Base-by-base conservation (phyloP, 768 basidiomycete species). In the Hydnum rufescens region DNA sequence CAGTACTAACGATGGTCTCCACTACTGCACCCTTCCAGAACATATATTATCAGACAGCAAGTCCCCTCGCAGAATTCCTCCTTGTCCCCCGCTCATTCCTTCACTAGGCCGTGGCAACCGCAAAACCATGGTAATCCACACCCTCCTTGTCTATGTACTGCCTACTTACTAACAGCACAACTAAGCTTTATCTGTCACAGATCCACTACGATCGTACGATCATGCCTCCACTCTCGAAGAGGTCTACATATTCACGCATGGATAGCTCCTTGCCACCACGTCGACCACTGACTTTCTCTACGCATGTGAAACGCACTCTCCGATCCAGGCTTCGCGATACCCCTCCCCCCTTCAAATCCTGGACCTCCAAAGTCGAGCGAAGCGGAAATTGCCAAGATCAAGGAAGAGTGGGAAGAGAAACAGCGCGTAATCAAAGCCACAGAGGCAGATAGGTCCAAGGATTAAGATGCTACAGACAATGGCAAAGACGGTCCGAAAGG, bases 221-320 rank as follows among this genome's bases (percentile, higher is more conserved):
- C n/a, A n/a, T n/a, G n/a, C n/a, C n/a, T n/a, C n/a, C n/a, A n/a
- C n/a, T n/a, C n/a, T n/a, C n/a, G n/a, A n/a, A n/a, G n/a, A n/a
- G n/a, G n/a, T n/a, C n/a, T n/a, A n/a, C n/a, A n/a, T n/a, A n/a
- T n/a, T n/a, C n/a, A n/a, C n/a, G n/a, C n/a, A n/a, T n/a, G n/a
- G n/a, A n/a, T n/a, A n/a, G n/a, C 88, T 92, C 29, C 76, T 95
- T 22, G 83, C 88, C 22, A 93, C 88, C 2, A 67, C 80, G 56
- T 77, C 84, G 61, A 78, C 82, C 5, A 68, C 74, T 6, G 92
- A 95, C 65, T 95, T 90, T 62, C 53, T 96, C 30, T 95, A 93
- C 64, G 73, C 77, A 0, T 96, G 92, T 61, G 72, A 76, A 1
- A 64, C 66, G n/a, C 92, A 96, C 66, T 74, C 93, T 52, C 69